Evolutionary conservation across 148 eudicot genomes (phyloP), one percentile per base, ranked within the genome.

Genomic region (Simmondsia chinensis): DNA sequence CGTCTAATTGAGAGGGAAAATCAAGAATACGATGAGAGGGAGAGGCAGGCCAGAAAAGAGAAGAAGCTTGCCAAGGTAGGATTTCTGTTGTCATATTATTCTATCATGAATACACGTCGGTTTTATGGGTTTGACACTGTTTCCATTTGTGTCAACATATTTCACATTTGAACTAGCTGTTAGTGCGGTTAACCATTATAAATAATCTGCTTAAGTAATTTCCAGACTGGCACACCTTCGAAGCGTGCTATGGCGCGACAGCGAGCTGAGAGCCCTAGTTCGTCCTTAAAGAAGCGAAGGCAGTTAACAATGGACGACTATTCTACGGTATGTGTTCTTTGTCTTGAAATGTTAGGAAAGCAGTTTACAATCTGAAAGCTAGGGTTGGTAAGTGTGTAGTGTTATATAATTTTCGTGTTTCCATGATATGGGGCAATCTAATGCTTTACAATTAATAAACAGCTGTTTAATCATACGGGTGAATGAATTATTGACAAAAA

Each of bases 21-120:
- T 47, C 96, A 86, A 54, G 99, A 91, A 59, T 65, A 68, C 30
- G 99, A 91, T 51, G 99, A 91, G 60, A 75, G 82, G 50, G 99
- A 91, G 71, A 79, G 99, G 57, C 95, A 76, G 60, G 99, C 99
- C 23, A 95, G 96, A 9, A 91, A 86, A 68, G 99, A 91, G 64
- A 91, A 91, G 66, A 86, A 86, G 63, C 94, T 76, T 63, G 87
- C 95, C 37, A 91, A 91, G 95, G 97, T 84, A 9, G 5, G 5
- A 13, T 29, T 33, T 47, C 33, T 17, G 13, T 18, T 7, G 0
- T 8, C 15, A 0, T 16, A 6, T 4, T n/a, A 9, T 16, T 1
- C 15, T 6, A 16, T 14, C 16, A 30, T 7, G 36, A 35, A 33
- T 43, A 10, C n/a, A n/a, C n/a, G n/a, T n/a, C n/a, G n/a, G n/a